phyloP scores from a whole-genome alignment of 192 early-diverging fungal genomes.

The Podila minutissima region DNA sequence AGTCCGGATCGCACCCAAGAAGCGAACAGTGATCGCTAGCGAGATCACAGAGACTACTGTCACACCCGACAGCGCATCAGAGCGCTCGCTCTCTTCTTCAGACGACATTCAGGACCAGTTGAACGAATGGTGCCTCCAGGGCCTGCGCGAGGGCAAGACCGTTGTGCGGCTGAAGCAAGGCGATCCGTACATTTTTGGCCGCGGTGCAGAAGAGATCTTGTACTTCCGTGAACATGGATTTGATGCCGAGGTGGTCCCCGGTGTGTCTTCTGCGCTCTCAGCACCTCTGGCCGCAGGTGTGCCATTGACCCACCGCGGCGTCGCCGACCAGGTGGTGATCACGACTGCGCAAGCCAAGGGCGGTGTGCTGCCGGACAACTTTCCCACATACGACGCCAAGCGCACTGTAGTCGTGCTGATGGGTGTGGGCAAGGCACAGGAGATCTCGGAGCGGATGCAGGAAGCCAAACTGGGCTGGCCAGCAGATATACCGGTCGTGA shows the following conservation, averaged over 20 bases:
- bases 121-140: constrained; percentile 76
- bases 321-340: constrained; percentile 86
- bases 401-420: constrained; percentile 88
- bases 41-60: neutral
- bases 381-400: constrained; percentile 72
- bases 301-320: constrained; percentile 91
- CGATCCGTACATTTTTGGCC: constrained; percentile 94
- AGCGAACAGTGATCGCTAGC: constrained; percentile 18
- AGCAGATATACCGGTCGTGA: constrained; percentile 70
- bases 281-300: constrained; percentile 78
- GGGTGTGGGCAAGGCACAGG: constrained; percentile 78
- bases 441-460: constrained; percentile 66
- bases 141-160: constrained; percentile 66
- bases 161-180: constrained; percentile 93
- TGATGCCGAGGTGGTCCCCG: constrained; percentile 74
- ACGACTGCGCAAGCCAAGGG: constrained; percentile 82
- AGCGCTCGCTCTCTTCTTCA: constrained; percentile 38
- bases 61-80: neutral
- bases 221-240: constrained; percentile 76
- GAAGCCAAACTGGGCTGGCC: constrained; percentile 67
- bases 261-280: constrained; percentile 81
- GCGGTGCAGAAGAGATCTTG: constrained; percentile 89
- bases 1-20: constrained; percentile 70
- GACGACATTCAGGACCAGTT: constrained; percentile 82
- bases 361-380: constrained; percentile 75